Conservation (phyloP, 257 asterid genomes). For the Capsicum baccatum region DNA sequence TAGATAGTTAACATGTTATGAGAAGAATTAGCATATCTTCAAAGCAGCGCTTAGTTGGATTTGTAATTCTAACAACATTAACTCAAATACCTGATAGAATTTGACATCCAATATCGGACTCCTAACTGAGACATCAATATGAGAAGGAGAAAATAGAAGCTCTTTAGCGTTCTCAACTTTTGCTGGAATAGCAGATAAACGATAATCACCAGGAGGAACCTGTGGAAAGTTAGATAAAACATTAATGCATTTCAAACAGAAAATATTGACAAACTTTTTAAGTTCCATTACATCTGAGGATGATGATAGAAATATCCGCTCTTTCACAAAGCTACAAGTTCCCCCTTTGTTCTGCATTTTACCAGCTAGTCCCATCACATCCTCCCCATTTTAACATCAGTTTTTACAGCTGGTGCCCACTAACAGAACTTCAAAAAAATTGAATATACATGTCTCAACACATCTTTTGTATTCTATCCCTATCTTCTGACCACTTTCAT, state of each 20-base stretch:
- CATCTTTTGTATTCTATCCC: not conserved
- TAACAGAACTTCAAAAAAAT: not conserved
- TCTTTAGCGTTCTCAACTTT: slow-evolving; percentile 78
- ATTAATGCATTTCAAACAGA: slow-evolving; percentile 10
- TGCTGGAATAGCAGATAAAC: slow-evolving; percentile 88
- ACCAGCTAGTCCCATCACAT: not conserved
- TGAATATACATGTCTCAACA: not conserved
- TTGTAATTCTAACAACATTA: not conserved
- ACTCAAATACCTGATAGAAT: slow-evolving; percentile 74
- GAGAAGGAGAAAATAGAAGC: slow-evolving; percentile 78
- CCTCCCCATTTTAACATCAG: slow-evolving; percentile 18
- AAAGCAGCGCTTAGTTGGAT: slow-evolving; percentile 7
- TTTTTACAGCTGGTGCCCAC: not conserved
- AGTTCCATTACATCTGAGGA: slow-evolving; percentile 7
- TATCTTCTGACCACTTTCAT: not conserved
- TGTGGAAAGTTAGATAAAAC: slow-evolving; percentile 45
- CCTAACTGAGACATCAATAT: slow-evolving; percentile 65
- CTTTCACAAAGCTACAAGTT: slow-evolving; percentile 9
- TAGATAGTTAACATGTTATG: not conserved
- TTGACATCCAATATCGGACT: slow-evolving; percentile 66
- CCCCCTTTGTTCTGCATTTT: not conserved
- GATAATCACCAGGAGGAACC: slow-evolving; percentile 96
- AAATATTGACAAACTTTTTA: not conserved
- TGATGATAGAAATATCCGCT: not conserved
- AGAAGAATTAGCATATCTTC: slow-evolving; percentile 22